Evolutionary conservation across 1,139 yeast genomes (phyloP).

Genomic region (Suhomyces terraborum): DNA sequence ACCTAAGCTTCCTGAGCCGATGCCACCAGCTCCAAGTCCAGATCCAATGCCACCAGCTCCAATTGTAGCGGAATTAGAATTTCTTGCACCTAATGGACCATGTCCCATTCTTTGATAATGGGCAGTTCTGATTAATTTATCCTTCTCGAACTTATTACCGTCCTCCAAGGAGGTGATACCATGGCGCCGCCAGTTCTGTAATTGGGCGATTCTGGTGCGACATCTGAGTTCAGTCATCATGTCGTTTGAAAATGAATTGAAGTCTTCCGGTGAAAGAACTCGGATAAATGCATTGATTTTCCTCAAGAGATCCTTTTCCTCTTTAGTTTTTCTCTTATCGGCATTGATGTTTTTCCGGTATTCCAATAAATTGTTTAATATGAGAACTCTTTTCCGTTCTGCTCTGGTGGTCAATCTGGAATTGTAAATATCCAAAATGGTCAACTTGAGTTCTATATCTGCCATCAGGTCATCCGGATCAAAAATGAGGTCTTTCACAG

Average conservation of each 20-base stretch:
- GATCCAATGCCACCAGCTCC: constrained; percentile 11
- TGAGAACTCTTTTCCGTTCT: constrained; percentile 80
- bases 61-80: constrained; percentile 17
- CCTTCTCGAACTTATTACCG: constrained; percentile 86
- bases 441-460: constrained; percentile 85
- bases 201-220: constrained; percentile 78
- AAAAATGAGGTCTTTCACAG: constrained; percentile 92
- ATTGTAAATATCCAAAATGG: constrained; percentile 85
- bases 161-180: constrained; percentile 85
- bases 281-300: constrained; percentile 80
- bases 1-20: constrained; percentile 4
- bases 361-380: constrained; percentile 77
- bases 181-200: constrained; percentile 90
- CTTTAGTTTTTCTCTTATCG: constrained; percentile 83
- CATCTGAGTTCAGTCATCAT: constrained; percentile 76
- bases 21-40: constrained; percentile 8
- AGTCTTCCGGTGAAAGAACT: constrained; percentile 78
- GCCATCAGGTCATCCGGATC: constrained; percentile 89
- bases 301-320: constrained; percentile 79
- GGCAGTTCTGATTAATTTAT: constrained; percentile 64
- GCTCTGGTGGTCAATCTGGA: constrained; percentile 89
- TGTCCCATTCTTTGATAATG: constrained; percentile 64
- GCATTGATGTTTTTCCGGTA: constrained; percentile 75
- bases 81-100: constrained; percentile 37
- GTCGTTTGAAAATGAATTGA: constrained; percentile 69